Base-by-base conservation (phyloP, 31 red algal species). In the Endocladia muricata region DNA sequence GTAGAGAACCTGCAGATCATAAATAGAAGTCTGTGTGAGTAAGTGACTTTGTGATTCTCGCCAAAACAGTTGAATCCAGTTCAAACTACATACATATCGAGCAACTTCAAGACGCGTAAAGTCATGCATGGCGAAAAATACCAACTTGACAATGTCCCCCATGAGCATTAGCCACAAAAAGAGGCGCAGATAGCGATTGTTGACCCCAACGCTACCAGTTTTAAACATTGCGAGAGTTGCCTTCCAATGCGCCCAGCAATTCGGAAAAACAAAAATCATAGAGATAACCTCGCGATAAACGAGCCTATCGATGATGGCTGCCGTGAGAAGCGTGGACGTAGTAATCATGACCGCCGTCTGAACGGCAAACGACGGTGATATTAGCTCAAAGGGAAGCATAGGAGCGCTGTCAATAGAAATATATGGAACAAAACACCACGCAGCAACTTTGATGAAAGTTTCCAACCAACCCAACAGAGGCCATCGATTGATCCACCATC, bases 401-500 rank as follows among this genome's bases (percentile, higher is more conserved):
- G 76, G 37, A 9, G 82, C 55, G 37, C 37, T 26, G 3, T 66
- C 37, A n/a, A 54, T 36, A 9, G 77, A 51, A 51, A 90, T 59
- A 60, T 92, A 77, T 37, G 88, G 77, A 61, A 86, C 94, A 28
- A 55, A 88, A 35, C 77, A 66, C 83, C 83, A 97, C 17, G 87
- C 94, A 47, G 70, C 70, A 3, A 88, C 37, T 41, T 97, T 97
- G 55, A 92, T 42, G 69, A 92, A 72, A 4, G 94, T 91, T 39
- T 96, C 93, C 64, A 90, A 41, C 93, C 86, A 96, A 2, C 93
- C 93, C 2, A 90, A 70, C 39, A 85, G 60, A 8, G 86, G 93
- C 93, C 93, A 96, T 23, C 80, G 79, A 62, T 96, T 96, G 40
- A 91, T 37, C 93, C 93, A 96, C 93, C 93, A 96, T 25, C 93